These are phyloP conservation scores for Patellaria atrata DNA, from an alignment of 495 filamentous ascomycete species.

Conservation along the genomic window DNA sequence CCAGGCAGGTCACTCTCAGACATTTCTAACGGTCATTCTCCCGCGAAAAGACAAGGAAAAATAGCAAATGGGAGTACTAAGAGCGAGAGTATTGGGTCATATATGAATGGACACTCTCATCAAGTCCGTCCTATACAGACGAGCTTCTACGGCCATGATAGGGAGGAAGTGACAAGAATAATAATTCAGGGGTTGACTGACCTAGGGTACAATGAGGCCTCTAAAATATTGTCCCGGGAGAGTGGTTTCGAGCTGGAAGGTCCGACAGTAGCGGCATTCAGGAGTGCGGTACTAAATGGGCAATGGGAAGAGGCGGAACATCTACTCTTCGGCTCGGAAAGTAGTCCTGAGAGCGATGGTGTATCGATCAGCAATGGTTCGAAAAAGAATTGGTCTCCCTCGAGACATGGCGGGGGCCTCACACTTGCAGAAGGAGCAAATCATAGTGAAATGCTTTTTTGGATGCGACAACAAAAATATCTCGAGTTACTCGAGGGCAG, in stretches of 20 bases:
- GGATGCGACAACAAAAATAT: conserved; percentile 85
- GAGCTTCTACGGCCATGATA: conserved; percentile 66
- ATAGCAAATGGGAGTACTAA: conserved; percentile 38
- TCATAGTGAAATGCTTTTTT: conserved; percentile 54
- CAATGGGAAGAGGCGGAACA: conserved; percentile 75
- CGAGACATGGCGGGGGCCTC: conserved; percentile 24
- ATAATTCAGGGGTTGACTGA: conserved; percentile 82
- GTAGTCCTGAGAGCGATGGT: conserved; percentile 36
- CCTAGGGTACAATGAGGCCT: conserved; percentile 69
- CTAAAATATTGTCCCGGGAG: conserved; percentile 56
- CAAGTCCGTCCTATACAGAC: conserved; percentile 26
- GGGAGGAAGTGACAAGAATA: conserved; percentile 86
- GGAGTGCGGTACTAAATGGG: conserved; percentile 65
- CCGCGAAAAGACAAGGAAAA: conserved; percentile 18
- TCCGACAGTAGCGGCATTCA: conserved; percentile 67
- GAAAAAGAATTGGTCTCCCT: not conserved
- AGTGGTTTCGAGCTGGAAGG: conserved; percentile 86
- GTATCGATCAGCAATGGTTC: conserved; percentile 25
- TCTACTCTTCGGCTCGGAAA: conserved; percentile 46
- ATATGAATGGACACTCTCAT: conserved; percentile 34
- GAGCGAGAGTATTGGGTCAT: conserved; percentile 20
- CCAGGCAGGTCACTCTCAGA: conserved; percentile 30
- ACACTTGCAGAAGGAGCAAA: conserved; percentile 43
- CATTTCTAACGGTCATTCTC: conserved; percentile 25
- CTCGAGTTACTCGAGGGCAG: conserved; percentile 72